These are phyloP conservation scores for Polygonum aviculare DNA, from an alignment of 148 eudicot genomes.

Conservation along the genomic window DNA sequence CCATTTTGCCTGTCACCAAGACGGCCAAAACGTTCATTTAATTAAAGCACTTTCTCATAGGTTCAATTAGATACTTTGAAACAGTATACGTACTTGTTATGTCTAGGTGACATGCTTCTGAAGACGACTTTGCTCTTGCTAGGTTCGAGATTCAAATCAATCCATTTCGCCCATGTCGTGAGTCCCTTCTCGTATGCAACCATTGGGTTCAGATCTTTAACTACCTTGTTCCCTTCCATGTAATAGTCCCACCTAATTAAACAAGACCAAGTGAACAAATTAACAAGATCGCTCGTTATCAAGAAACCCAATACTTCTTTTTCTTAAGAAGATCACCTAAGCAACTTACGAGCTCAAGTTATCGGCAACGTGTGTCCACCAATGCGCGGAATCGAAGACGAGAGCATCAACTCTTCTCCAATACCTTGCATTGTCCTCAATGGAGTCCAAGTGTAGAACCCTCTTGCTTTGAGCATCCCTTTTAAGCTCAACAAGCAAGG, in stretches of 20 bases:
- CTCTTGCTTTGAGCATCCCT: slow-evolving; percentile 35
- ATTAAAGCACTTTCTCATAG: too few relatives aligned
- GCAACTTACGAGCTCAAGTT: slow-evolving; percentile 45
- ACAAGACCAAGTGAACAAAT: background rate
- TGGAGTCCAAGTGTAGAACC: slow-evolving; percentile 58
- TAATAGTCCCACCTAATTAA: slow-evolving; percentile 62
- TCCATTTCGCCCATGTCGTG: slow-evolving; percentile 81
- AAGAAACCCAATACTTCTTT: background rate
- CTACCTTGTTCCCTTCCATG: slow-evolving; percentile 50
- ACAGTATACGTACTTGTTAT: slow-evolving; percentile 44
- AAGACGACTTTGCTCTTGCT: slow-evolving; percentile 53
- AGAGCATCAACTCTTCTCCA: slow-evolving; percentile 80
- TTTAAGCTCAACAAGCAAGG: slow-evolving; percentile 61
- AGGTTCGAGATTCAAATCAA: slow-evolving; percentile 62
- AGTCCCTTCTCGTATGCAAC: slow-evolving; percentile 72
- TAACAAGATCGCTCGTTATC: background rate
- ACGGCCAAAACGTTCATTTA: background rate
- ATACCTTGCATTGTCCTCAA: slow-evolving; percentile 65
- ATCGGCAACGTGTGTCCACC: slow-evolving; percentile 74
- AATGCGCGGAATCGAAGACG: slow-evolving; percentile 80
- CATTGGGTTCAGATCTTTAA: slow-evolving; percentile 49
- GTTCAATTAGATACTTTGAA: background rate
- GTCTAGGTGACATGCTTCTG: slow-evolving; percentile 81
- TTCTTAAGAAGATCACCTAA: background rate
- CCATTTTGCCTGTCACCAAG: slow-evolving; percentile 53